Evolutionary conservation across 1,284 basidiomycete species (phyloP), one percentile per base, ranked within the genome.

Genomic region (Ustilago sp.): DNA sequence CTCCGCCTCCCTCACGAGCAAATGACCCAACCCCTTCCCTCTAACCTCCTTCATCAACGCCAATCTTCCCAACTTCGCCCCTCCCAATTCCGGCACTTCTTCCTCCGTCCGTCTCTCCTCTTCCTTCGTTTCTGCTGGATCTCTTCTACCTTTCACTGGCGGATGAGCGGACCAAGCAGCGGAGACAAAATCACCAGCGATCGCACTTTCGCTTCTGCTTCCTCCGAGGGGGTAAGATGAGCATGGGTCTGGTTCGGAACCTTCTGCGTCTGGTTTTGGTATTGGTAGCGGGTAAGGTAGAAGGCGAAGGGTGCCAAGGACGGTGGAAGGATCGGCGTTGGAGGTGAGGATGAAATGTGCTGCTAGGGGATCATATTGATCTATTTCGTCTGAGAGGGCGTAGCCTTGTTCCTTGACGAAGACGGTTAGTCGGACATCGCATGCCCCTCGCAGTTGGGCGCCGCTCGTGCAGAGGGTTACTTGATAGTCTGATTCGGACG

Each of bases 381-480:
- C 82, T n/a, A 83, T 59, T 62, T 83, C 82, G 58, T 79, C 80
- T n/a, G 69, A 55, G 48, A 82, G 65, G 6, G 67, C 61, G 48
- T 73, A 83, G 8, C 71, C 73, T 57, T 83, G 82, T 35, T 83
- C 82, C 2, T 78, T 38, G 47, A 82, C 77, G 52, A 82, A 83
- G 23, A 83, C 80, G 23, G 67, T 41, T 56, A 79, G 62, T 7
- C 82, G 59, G 13, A 80, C 67, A 7, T 63, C 57, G 56, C 74
- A 73, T 15, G 64, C 77, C 1, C 71, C 62, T 19, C 68, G 67
- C 2, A 77, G 71, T 53, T 77, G 75, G 12, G 51, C 43, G 9
- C 43, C 71, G 4, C 63, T 62, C 2, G 67, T 73, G 59, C 75
- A 77, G 8, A 77, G 64, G 3, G 43, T 56, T 2, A 77, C 75